A percentile compares a stretch with the other conserved stretches of the same genome.
These are phyloP conservation scores for Hypericum androsaemum DNA, from an alignment of 345 rosid species.

Conservation along the genomic window DNA sequence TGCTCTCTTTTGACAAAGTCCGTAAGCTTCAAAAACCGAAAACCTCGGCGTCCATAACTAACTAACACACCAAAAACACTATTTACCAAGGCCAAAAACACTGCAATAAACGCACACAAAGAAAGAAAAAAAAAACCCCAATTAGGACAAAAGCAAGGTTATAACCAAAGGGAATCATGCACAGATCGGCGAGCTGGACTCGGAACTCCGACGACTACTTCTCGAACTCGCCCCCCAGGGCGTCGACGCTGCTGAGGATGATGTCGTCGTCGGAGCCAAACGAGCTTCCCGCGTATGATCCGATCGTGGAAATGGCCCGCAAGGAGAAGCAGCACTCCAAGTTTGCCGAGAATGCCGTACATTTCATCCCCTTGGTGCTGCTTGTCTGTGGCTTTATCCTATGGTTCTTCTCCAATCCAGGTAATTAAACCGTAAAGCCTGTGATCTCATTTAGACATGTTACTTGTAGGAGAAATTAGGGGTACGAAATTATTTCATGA, in stretches of 20 bases:
- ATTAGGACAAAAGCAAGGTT: too few relatives aligned
- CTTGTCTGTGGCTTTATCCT: constrained; percentile 61
- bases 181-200: constrained; percentile 72
- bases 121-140: too few relatives aligned
- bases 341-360: constrained; percentile 73
- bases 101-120: too few relatives aligned
- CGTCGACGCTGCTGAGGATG: constrained; percentile 24
- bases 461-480: too few relatives aligned
- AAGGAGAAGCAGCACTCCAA: constrained; percentile 54
- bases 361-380: constrained; percentile 68
- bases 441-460: too few relatives aligned
- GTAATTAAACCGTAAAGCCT: constrained; percentile 17
- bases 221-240: constrained; percentile 36
- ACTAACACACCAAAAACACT: too few relatives aligned
- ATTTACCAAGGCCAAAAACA: too few relatives aligned
- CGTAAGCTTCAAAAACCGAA: too few relatives aligned
- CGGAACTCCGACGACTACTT: constrained; percentile 50
- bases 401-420: constrained; percentile 77
- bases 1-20: too few relatives aligned
- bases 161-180: constrained; percentile 23
- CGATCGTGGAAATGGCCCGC: constrained; percentile 33
- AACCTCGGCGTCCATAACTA: too few relatives aligned
- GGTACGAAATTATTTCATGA: too few relatives aligned
- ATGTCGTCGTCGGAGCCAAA: constrained; percentile 21
- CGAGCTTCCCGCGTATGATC: constrained; percentile 35